Evolutionary conservation across 768 basidiomycete species (phyloP), one percentile per base, ranked within the genome.

Genomic region (Tricholoma terreum): DNA sequence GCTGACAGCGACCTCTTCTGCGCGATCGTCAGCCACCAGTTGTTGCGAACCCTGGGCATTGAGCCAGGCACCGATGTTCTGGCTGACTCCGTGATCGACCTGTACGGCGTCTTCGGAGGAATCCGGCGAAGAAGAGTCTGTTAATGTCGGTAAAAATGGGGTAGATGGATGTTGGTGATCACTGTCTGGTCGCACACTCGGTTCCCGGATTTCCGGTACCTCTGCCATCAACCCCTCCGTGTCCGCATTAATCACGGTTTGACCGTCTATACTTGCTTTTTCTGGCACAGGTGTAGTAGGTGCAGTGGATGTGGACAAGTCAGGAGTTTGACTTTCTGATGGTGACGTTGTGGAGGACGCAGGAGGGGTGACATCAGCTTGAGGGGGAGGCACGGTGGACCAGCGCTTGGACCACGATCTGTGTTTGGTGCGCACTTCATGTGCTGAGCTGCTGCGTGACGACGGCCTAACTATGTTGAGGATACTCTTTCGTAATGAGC

Each of bases 401-500:
- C 74, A 72, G 51, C 75, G 63, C 43, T 63, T 67, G 10, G 67
- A 68, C 36, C 70, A 69, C 15, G 65, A 65, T 46, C 68, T 71
- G 40, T 19, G 46, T 49, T 49, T 49, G 6, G 46, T 10, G 15
- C 30, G 46, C 4, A 22, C 10, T 49, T 31, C 27, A 31, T 27
- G 27, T 31, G 27, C 45, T 46, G 67, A 63, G 31, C 27, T 58
- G 53, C 54, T 54, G 50, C 61, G 55, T 7, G 63, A 59, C 54
- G 61, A 62, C 53, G 73, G 62, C 42, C 67, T 69, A 6, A 65
- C 71, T 36, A 62, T 64, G 59, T 57, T 75, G 57, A 66, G 58
- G 43, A 80, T 64, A 52, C 72, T 75, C 46, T 62, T 74, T 4
- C 76, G 71, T 3, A 77, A 64, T 6, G 67, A 54, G 9, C 65